Percentiles rank a stretch among this genome's conserved stretches.
phyloP scores from a whole-genome alignment of 345 rosid species.

The Populus pruinosa region DNA sequence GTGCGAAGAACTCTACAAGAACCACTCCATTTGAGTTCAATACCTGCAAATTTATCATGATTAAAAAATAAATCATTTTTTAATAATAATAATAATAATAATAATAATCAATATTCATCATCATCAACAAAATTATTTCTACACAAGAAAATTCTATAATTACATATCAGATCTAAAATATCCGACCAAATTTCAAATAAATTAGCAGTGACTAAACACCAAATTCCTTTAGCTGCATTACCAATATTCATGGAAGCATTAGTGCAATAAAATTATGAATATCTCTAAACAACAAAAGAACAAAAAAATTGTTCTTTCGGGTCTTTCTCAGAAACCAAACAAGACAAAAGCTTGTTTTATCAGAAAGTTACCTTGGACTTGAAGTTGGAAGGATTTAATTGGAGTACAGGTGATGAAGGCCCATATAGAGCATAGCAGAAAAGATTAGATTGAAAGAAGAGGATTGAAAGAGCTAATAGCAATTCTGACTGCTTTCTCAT shows the following conservation, averaged over 20 bases:
- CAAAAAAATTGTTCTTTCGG: too few relatives aligned
- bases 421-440: constrained; percentile 60
- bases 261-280: too few relatives aligned
- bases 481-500: constrained; percentile 25
- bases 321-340: not conserved
- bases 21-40: constrained; percentile 79
- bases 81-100: too few relatives aligned
- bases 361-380: constrained; percentile 69
- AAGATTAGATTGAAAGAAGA: constrained; percentile 23
- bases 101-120: too few relatives aligned
- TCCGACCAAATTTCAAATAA: too few relatives aligned
- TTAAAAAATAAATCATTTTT: not conserved
- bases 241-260: too few relatives aligned
- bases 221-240: too few relatives aligned
- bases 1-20: constrained; percentile 96
- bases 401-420: constrained; percentile 95
- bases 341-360: not conserved
- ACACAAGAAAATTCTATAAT: too few relatives aligned
- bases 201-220: too few relatives aligned
- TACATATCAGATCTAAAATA: too few relatives aligned
- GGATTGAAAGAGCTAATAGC: constrained; percentile 25
- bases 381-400: constrained; percentile 94
- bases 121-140: too few relatives aligned
- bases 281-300: too few relatives aligned
- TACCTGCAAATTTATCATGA: constrained; percentile 45